phyloP scores from a whole-genome alignment of 148 eudicot species.

The Camellia lanceoleosa region DNA sequence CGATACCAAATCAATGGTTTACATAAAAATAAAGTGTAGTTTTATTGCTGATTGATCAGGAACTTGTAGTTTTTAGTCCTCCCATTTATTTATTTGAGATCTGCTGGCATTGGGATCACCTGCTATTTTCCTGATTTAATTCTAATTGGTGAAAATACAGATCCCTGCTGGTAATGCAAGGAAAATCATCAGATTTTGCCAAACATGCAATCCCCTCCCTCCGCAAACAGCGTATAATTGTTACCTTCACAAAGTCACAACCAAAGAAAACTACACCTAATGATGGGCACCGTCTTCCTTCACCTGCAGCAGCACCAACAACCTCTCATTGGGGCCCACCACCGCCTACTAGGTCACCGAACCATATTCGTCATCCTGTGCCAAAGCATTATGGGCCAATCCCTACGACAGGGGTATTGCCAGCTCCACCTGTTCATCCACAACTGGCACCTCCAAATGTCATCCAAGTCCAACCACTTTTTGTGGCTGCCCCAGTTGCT shows the following conservation, averaged over 20 bases:
- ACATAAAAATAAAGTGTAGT: background rate
- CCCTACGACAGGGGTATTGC: conserved; percentile 40
- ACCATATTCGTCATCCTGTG: conserved; percentile 34
- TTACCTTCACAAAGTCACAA: conserved; percentile 47
- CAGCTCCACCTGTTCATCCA: conserved; percentile 34
- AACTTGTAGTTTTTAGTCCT: background rate
- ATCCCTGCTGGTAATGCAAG: conserved; percentile 60
- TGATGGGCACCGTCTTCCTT: conserved; percentile 25
- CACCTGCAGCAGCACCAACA: conserved; percentile 23
- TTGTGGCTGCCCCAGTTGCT: conserved; percentile 35
- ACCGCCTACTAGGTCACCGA: conserved; percentile 36
- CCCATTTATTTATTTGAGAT: background rate
- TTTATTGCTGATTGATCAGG: conserved; percentile 1
- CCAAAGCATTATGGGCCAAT: conserved; percentile 45
- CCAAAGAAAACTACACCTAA: conserved; percentile 30
- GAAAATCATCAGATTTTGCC: conserved; percentile 46
- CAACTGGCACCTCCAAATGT: conserved; percentile 35
- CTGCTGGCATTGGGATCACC: background rate
- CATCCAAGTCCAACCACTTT: conserved; percentile 47
- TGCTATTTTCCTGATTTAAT: conserved; percentile 8
- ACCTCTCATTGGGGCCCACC: conserved; percentile 46
- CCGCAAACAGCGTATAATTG: conserved; percentile 46
- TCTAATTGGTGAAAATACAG: conserved; percentile 25
- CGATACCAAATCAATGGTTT: background rate
- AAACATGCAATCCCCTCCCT: conserved; percentile 47